Evolutionary conservation across 2,329 filamentous ascomycete species (phyloP), one percentile per base, ranked within the genome.

Genomic region (Coniosporium tulheliwenetii): DNA sequence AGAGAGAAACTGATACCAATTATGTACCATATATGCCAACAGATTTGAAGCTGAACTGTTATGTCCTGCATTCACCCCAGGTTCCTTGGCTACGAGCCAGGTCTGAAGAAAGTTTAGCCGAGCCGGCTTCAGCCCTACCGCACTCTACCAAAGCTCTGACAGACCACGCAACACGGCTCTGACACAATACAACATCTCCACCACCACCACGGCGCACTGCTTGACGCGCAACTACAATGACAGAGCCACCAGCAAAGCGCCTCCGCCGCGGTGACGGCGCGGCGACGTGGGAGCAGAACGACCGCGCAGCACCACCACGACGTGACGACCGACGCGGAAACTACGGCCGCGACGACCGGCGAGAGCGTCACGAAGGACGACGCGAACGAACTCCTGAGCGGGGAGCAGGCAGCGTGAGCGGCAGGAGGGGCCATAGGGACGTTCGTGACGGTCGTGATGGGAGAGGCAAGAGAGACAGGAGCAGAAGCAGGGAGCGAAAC

Each of bases 271-370:
- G 43, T 1, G 46, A 46, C 37, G 40, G 29, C 36, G 39, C 42
- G 29, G 37, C 43, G 26, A 45, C 43, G 44, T 44, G 39, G 42
- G 46, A 46, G 31, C 29, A 45, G n/a, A 38, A 41, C 36, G 43
- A 41, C 37, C 29, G 33, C 34, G 30, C 32, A 49, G 50, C n/a
- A 49, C 53, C 42, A 47, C 54, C 54, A 26, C 50, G 55, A 36
- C 57, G 53, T 7, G 54, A 53, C 13, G 19, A 36, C 15, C 30
- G 34, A n/a, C 41, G 41, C 30, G 43, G 41, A 10, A 37, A 40
- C 34, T 45, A 48, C 31, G 50, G 50, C 14, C 37, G 45, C 13
- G 42, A 46, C 9, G 41, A 46, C n/a, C 48, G 52, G 13, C 33
- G 40, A 31, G 40, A 42, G 10, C 30, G 36, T 8, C 32, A 41